Conservation (phyloP, 2,329 filamentous ascomycete genomes). For the Gyromitra esculenta region DNA sequence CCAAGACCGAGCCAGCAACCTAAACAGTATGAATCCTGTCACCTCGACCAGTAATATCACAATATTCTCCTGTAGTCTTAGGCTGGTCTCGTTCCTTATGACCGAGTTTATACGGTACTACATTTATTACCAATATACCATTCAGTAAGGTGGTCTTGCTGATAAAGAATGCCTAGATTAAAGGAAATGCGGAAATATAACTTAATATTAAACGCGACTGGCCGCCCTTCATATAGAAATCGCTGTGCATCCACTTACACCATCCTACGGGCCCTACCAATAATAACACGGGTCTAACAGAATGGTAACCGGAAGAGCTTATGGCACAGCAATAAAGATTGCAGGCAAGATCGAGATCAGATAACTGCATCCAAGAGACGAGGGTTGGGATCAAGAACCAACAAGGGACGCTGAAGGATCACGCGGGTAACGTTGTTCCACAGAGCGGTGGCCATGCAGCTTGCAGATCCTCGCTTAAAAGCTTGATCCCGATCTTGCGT, state of each 20-base stretch:
- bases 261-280: background rate
- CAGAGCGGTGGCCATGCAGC: conserved; percentile 5
- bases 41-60: too few relatives aligned
- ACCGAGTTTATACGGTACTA: too few relatives aligned
- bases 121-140: too few relatives aligned
- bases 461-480: conserved; percentile 35
- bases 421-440: background rate
- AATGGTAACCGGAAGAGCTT: background rate
- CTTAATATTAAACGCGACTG: too few relatives aligned
- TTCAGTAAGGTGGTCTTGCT: too few relatives aligned
- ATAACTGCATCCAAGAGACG: background rate
- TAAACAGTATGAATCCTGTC: too few relatives aligned
- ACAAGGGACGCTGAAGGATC: background rate
- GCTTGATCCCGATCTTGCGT: conserved; percentile 10
- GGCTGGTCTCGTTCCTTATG: too few relatives aligned
- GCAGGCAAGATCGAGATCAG: background rate
- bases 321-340: background rate
- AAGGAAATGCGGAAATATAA: too few relatives aligned
- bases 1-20: too few relatives aligned
- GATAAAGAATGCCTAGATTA: too few relatives aligned
- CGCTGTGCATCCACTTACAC: background rate
- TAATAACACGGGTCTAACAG: background rate
- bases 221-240: background rate
- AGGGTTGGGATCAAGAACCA: background rate
- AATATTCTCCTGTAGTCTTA: too few relatives aligned